Conservation (phyloP, 2,329 filamentous ascomycete species). For the Fusarium multiceps region DNA sequence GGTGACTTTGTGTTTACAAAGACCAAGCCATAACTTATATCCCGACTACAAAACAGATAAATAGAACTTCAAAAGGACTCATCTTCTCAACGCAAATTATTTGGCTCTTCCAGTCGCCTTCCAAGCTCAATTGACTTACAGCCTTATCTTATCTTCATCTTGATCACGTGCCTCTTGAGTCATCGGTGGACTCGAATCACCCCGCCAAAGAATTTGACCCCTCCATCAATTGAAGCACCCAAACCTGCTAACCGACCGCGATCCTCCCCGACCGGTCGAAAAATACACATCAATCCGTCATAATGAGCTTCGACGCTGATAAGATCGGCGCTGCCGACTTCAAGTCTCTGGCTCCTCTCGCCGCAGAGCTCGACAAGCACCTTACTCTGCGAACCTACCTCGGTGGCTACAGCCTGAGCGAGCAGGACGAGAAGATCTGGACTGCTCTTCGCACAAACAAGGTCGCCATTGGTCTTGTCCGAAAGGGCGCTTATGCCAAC, state of each 20-base stretch:
- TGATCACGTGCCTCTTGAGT: conserved; percentile 40
- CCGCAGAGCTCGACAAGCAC: conserved; percentile 85
- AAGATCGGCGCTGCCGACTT: conserved; percentile 65
- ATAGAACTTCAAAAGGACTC: background rate
- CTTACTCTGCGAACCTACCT: conserved; percentile 88
- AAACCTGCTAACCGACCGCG: conserved; percentile 30
- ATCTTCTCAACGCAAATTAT: fast-evolving
- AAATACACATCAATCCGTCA: conserved; percentile 9
- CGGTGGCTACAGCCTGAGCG: conserved; percentile 80
- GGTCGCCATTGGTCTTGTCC: conserved; percentile 82
- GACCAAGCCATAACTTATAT: fast-evolving
- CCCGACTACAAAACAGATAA: fast-evolving
- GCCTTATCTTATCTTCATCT: background rate
- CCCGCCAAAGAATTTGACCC: conserved; percentile 45
- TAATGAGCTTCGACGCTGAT: conserved; percentile 46
- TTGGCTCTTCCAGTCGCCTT: background rate
- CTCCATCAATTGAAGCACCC: conserved; percentile 40
- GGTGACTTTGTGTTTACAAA: background rate
- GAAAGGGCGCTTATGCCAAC: conserved; percentile 80
- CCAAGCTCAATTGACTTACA: background rate
- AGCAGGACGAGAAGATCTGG: conserved; percentile 86
- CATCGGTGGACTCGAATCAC: conserved; percentile 31
- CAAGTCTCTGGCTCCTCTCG: conserved; percentile 80
- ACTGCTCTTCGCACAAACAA: conserved; percentile 84
- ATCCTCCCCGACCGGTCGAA: background rate